Base-by-base conservation (phyloP, 495 filamentous ascomycete species). In the Penicillium maclennaniae region DNA sequence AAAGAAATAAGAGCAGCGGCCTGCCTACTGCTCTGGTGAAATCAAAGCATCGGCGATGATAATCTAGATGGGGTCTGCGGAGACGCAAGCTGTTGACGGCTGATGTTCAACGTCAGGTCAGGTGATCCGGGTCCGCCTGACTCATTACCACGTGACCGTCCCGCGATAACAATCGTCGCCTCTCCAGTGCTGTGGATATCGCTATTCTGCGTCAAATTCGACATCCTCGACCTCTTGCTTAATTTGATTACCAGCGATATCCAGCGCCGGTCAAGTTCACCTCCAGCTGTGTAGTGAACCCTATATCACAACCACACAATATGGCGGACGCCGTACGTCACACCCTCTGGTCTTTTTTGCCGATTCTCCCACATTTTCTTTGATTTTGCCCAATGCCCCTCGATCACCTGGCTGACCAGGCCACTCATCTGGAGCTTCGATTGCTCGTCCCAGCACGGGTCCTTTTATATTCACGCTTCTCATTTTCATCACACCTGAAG, bases 261-360 rank as follows among this genome's bases (percentile, higher is more conserved):
- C 40, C 12, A 46, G 9, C 31, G 42, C 10, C 40, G 31, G 26
- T 50, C 43, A 36, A 16, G 36, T 25, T 40, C 31, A 34, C 44
- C 47, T 7, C 31, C 12, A 10, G 47, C 58, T 44, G 62, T 61
- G 55, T 50, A 63, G 53, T 55, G 52, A 57, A 47, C 47, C 34
- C 49, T 44, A 54, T 43, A 27, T 38, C 43, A 37, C 48, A 54
- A 39, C 56, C 58, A 54, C 48, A 49, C 49, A 71, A 53, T 47
- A 73, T 73, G 68, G 70, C 69, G 61, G 67, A 78, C 60, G 64
- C 71, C 66, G 83, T 83, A 83, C 73, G 80, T 82, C 73, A 67
- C 62, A 71, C 55, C 62, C 65, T 65, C 65, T 56, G 67, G 65
- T 66, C 66, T 61, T 68, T 52, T 69, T 69, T 71, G 65, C 67